Conservation (phyloP, 805 yeast species). For the Suhomyces emberorum region DNA sequence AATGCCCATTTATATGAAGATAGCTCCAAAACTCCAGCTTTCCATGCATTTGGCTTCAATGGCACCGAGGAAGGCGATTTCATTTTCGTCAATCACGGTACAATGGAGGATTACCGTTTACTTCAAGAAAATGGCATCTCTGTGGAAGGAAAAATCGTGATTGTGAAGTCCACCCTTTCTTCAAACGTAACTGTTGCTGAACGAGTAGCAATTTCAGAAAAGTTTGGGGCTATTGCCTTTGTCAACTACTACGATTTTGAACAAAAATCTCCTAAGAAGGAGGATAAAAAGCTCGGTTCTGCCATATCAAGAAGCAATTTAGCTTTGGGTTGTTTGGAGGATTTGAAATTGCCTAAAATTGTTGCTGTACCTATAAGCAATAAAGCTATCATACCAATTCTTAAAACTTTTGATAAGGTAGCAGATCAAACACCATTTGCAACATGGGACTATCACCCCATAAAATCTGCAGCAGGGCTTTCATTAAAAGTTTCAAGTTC, state of each 20-base stretch:
- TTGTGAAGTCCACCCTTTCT: constrained; percentile 17
- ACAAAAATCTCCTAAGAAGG: constrained; percentile 7
- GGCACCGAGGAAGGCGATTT: constrained; percentile 24
- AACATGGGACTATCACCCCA: constrained; percentile 29
- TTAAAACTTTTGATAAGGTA: constrained; percentile 17
- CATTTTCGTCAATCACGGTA: constrained; percentile 32
- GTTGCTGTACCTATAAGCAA: constrained; percentile 28
- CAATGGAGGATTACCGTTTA: constrained; percentile 23
- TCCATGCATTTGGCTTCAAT: constrained; percentile 21
- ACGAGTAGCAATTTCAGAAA: constrained; percentile 23
- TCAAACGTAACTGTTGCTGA: constrained; percentile 19
- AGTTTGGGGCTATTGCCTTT: constrained; percentile 24
- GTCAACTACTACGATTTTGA: constrained; percentile 18
- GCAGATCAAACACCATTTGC: constrained; percentile 9
- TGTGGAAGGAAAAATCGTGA: constrained; percentile 25
- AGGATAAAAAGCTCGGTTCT: constrained; percentile 8
- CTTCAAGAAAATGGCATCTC: constrained; percentile 17
- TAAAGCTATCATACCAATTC: constrained; percentile 23
- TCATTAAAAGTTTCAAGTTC: constrained; percentile 12
- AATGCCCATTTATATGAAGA: constrained; percentile 24
- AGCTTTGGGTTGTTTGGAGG: constrained; percentile 6
- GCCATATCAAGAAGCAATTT: constrained; percentile 22
- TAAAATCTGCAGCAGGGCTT: constrained; percentile 29
- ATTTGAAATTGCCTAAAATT: constrained; percentile 12
- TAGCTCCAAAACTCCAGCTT: constrained; percentile 29